A percentile compares a stretch with the other conserved stretches of the same genome.
These are phyloP conservation scores for Neofusicoccum ribis DNA, from an alignment of 2,329 filamentous ascomycete species.

Conservation along the genomic window DNA sequence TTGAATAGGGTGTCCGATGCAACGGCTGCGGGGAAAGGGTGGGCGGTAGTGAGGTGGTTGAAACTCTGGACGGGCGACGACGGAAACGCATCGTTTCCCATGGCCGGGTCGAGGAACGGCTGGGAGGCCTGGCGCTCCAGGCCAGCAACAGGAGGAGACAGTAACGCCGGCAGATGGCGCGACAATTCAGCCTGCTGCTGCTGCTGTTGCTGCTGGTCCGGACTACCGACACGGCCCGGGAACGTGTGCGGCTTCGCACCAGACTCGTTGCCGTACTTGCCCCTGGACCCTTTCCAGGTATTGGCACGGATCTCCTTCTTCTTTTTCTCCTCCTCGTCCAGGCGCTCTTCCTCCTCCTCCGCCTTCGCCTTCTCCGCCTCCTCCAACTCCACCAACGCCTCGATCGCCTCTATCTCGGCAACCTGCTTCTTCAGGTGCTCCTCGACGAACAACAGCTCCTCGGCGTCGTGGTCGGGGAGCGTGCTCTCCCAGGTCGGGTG, in stretches of 20 bases:
- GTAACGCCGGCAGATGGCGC: background rate
- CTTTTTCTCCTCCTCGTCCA: background rate
- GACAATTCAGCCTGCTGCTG: background rate
- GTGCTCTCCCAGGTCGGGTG: slow-evolving; percentile 1
- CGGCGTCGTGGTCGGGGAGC: background rate
- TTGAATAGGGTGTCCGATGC: too few species aligned
- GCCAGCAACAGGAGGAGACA: background rate
- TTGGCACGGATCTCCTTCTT: background rate
- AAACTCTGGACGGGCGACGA: too few species aligned
- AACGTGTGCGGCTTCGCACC: background rate
- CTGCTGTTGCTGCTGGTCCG: background rate
- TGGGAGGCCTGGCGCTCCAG: too few species aligned
- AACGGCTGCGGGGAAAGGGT: too few species aligned
- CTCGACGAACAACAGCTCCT: too few species aligned
- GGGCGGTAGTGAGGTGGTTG: too few species aligned
- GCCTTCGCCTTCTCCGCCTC: background rate
- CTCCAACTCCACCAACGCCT: background rate
- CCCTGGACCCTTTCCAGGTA: background rate
- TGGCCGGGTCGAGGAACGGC: too few species aligned
- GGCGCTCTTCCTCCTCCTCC: background rate
- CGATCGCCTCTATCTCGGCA: background rate
- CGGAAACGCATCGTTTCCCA: too few species aligned
- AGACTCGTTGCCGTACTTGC: background rate
- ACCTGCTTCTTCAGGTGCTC: background rate
- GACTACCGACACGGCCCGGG: background rate